Base-by-base conservation (phyloP, 139 green algal genomes). In the Desmodesmus armatus region DNA sequence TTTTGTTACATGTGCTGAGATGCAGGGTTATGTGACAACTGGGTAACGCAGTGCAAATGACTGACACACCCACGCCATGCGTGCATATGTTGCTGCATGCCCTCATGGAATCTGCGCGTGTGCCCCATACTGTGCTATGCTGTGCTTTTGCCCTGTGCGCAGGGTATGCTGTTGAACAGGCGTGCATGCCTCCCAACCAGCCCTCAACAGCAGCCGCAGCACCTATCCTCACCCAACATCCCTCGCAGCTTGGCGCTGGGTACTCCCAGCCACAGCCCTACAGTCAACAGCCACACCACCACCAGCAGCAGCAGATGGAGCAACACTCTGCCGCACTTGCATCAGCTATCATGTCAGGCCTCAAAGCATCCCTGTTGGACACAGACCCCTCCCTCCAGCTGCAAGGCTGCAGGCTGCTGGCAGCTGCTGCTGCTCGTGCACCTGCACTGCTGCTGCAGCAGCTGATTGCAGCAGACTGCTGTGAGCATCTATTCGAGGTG, bases 401-500 rank as follows among this genome's bases (percentile, higher is more conserved):
- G 67, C 67, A 51, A 15, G 67, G 67, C 67, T 47, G 11, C 17
- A 35, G 49, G 67, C 37, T 75, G 37, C 15, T 75, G 27, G 35
- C 29, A n/a, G 67, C 33, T 44, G 13, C 47, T 62, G 29, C 31
- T 35, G 13, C 31, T 1, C 65, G 43, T 3, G 44, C 72, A 35
- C 31, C 72, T 65, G 72, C 37, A 13, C 44, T 44, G 47, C 40
- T 80, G n/a, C 47, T 80, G 72, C 72, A 62, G 72, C 47, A 80
- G 44, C 47, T 66, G 44, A 51, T 75, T 13, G 37, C 29, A 33
- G 11, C 37, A 19, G 79, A 85, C 17, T 43, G 23, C 33, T 85
- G 79, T 40, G 79, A 85, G 65, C 65, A 69, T 4, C 17, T 85
- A 3, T 85, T 78, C 49, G 79, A 85, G 37, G 44, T 85, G 44